phyloP scores from a whole-genome alignment of 2,329 filamentous ascomycete species.

The Aspergillus fijiensis region DNA sequence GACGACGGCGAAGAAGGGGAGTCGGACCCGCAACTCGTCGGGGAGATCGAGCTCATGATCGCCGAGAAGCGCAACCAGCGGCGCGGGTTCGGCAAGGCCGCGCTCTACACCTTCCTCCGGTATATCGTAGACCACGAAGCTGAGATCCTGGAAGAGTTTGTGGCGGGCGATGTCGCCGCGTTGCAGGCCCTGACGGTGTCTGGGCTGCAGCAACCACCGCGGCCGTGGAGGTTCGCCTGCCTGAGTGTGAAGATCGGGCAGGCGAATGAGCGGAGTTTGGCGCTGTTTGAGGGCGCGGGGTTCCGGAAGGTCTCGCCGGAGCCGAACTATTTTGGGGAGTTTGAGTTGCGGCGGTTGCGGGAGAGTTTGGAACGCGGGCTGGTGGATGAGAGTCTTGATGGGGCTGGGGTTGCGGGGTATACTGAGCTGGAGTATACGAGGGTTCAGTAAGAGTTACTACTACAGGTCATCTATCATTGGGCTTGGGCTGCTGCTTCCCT shows the following conservation, averaged over 20 bases:
- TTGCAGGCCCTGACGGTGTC: slow-evolving; percentile 8
- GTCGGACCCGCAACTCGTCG: slow-evolving; percentile 48
- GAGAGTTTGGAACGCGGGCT: slow-evolving; percentile 28
- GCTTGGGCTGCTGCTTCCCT: neutral
- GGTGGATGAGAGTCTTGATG: slow-evolving; percentile 29
- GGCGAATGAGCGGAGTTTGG: slow-evolving; percentile 57
- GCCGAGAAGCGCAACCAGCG: slow-evolving; percentile 59
- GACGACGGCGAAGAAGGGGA: slow-evolving; percentile 53
- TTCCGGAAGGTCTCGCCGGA: slow-evolving; percentile 53
- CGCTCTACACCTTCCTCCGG: slow-evolving; percentile 65
- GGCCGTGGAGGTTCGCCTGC: slow-evolving; percentile 35
- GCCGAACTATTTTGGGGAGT: slow-evolving; percentile 67
- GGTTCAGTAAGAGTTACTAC: neutral
- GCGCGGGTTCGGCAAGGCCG: slow-evolving; percentile 63
- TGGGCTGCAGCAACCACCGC: slow-evolving; percentile 1
- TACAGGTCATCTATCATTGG: neutral
- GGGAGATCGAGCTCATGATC: slow-evolving; percentile 87
- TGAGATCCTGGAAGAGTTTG: slow-evolving; percentile 60
- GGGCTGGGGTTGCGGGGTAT: slow-evolving; percentile 39
- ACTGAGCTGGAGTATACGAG: slow-evolving; percentile 39
- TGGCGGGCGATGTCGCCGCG: slow-evolving; percentile 15
- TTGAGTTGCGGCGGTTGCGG: slow-evolving; percentile 55
- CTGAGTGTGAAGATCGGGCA: slow-evolving; percentile 63
- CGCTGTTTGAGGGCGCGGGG: slow-evolving; percentile 60
- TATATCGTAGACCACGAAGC: slow-evolving; percentile 61